A percentile compares a stretch with the other conserved stretches of the same genome.
Evolutionary conservation across 257 asterid species (phyloP).

Genomic region (Solanum medicagineum): DNA sequence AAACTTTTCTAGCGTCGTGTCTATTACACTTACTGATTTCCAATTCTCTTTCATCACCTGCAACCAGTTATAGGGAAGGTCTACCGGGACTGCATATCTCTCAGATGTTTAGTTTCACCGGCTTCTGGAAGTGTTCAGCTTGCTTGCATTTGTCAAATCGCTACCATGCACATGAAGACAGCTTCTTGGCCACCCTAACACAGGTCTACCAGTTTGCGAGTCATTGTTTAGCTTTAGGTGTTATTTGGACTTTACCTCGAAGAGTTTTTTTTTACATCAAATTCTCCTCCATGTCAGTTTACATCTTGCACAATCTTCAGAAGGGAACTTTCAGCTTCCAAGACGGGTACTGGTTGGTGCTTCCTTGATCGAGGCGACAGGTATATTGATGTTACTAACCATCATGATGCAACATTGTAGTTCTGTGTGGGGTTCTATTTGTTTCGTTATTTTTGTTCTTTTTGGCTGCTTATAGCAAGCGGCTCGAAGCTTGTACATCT

Average conservation of each 20-base stretch:
- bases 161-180: background rate
- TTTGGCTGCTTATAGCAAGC: background rate
- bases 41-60: background rate
- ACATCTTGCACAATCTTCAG: background rate
- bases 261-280: background rate
- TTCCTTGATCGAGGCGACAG: background rate
- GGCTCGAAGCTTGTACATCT: background rate
- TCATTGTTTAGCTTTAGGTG: background rate
- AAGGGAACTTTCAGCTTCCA: background rate
- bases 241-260: background rate
- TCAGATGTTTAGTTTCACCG: background rate
- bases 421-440: background rate
- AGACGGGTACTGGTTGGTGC: background rate
- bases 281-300: background rate
- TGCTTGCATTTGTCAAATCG: background rate
- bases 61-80: background rate
- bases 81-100: background rate
- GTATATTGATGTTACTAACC: background rate
- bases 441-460: background rate
- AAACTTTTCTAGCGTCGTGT: slow-evolving; percentile 18
- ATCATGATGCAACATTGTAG: background rate
- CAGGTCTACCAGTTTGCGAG: background rate
- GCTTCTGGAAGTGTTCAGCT: background rate
- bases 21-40: background rate
- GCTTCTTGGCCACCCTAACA: background rate